Base-by-base conservation (phyloP, 805 yeast genomes). In the Candida cerambycidarum region DNA sequence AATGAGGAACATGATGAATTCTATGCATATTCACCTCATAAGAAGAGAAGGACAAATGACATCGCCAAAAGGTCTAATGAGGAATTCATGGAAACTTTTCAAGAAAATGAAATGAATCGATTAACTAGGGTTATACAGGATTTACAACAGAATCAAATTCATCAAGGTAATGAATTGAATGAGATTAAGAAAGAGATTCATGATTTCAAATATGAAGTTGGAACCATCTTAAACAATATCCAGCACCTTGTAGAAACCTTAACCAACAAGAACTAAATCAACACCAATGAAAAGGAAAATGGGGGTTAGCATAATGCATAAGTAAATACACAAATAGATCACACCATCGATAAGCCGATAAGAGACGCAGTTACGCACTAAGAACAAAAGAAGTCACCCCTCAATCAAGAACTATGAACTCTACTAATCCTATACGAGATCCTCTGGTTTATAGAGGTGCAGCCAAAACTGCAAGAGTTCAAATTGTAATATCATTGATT, bases 391-490 rank as follows among this genome's bases (percentile, higher is more conserved):
- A n/a, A n/a, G n/a, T n/a, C n/a, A n/a, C n/a, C n/a, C n/a, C n/a
- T n/a, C n/a, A n/a, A n/a, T n/a, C n/a, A n/a, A n/a, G n/a, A n/a
- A n/a, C n/a, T n/a, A 21, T 21, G 23, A 38, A 42, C 25, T 16
- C 39, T 34, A 32, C 41, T 7, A 36, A 30, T 27, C 47, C 50
- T 15, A 42, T 44, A 4, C 42, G 39, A 25, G 54, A 51, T 37
- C 55, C 53, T 10, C 30, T 19, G 32, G 34, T 39, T 6, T 56
- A 54, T 32, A 40, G 52, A 37, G 58, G 58, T 17, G 57, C 52
- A 8, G 51, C 61, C 3, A 64, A 88, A 43, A 83, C 89, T 36
- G 85, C 90, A 1, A 78, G 84, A 8, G 82, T 92, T 6, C 98
- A 92, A 63, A 66, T 88, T 6, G 63, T 77, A 10, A 76, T 90